These are phyloP conservation scores for Saccharum officinarum DNA, from an alignment of 176 grass and related monocot species.

Conservation along the genomic window DNA sequence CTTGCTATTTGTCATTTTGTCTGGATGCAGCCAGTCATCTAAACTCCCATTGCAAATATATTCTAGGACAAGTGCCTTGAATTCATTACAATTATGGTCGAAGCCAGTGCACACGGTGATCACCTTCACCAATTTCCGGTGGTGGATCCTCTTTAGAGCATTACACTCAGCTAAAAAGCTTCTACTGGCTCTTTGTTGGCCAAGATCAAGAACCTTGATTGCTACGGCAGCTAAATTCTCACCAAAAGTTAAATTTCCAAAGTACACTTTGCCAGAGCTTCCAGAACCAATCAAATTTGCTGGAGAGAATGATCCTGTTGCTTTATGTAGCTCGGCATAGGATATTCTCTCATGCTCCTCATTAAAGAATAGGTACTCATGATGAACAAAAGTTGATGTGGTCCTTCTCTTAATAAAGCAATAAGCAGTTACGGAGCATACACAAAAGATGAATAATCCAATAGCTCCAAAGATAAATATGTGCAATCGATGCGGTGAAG, in stretches of 20 bases:
- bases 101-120: conserved; percentile 26
- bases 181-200: conserved; percentile 11
- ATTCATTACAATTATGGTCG: conserved; percentile 23
- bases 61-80: conserved; percentile 40
- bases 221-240: neutral
- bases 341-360: conserved; percentile 20
- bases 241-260: neutral
- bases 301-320: conserved; percentile 32
- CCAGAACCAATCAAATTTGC: conserved; percentile 39
- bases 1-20: neutral
- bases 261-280: conserved; percentile 35
- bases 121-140: conserved; percentile 35
- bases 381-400: neutral
- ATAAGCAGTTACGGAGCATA: neutral
- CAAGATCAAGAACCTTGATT: conserved; percentile 36
- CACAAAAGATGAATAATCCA: conserved; percentile 16
- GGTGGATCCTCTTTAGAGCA: conserved; percentile 29
- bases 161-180: conserved; percentile 36
- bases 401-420: conserved; percentile 8
- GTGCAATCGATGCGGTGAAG: neutral
- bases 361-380: neutral
- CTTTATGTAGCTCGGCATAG: conserved; percentile 20
- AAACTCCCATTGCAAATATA: conserved; percentile 38
- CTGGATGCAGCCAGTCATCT: conserved; percentile 31
- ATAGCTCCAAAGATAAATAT: conserved; percentile 4